Base-by-base conservation (phyloP, 129 eudicot genomes). In the Artemisia tridentata region DNA sequence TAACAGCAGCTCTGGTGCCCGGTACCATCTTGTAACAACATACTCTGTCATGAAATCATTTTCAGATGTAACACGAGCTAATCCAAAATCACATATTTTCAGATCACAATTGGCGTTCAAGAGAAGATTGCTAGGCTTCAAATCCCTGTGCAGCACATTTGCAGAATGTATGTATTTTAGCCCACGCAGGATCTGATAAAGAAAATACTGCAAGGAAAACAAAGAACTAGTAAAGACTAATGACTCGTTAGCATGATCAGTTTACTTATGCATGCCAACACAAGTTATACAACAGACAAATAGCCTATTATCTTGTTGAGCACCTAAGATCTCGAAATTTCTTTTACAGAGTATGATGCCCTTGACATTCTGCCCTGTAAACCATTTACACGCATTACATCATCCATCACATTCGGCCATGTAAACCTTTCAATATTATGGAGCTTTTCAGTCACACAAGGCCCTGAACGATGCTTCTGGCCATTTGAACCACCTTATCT, bases 31-130 rank as follows among this genome's bases (percentile, higher is more conserved):
- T 27, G 97, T 88, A 49, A 91, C 97, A 14, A 88, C 97, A 82
- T 88, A 88, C 73, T 88, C 97, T 5, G 97, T 88, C 97, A 91
- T 88, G 60, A 82, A 86, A 79, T 91, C 93, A 17, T 86, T 91
- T 73, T 88, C 97, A 63, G 97, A 91, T n/a, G 93, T 91, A 53
- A 88, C 88, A 66, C 97, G 96, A 67, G 97, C 97, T 72, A 91
- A 77, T 64, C 97, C 97, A 77, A 91, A 91, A 78, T 91, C 96
- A 67, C 96, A 86, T 48, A 91, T 91, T 80, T 91, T 91, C 23
- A 91, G 80, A 82, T 91, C 97, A 81, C 97, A 91, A 65, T 91
- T 91, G 1, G 93, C 96, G 54, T 91, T 91, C 58, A 91, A 78
- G 17, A 91, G 84, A 69, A 91, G 93, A 79, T 91, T 91, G 91